Evolutionary conservation across 2,329 filamentous ascomycete species (phyloP), one percentile per base, ranked within the genome.

Genomic region (Helicocarpus griseus): DNA sequence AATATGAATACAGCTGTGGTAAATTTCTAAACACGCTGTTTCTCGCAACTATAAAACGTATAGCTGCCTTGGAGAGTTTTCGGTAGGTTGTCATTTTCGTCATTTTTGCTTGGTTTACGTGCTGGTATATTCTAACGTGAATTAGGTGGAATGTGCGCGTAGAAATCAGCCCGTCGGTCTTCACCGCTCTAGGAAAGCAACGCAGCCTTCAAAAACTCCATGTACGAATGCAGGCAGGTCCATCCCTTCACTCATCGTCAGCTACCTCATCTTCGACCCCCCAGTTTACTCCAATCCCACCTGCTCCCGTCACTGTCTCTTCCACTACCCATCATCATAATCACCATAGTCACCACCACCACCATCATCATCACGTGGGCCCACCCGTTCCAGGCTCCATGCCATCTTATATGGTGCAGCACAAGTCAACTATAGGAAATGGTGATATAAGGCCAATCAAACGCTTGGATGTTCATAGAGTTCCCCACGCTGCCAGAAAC

Each of bases 11-110:
- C 29, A 80, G 76, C 61, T 81, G 77, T 59, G 81, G 80, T 48
- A 83, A 81, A 66, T 82, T 84, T 52, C 72, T 85, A 63, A 84
- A 81, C 57, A 82, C 79, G 0, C 63, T 85, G 39, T 63, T 85
- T 5, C 72, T 77, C 28, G 60, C 82, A 60, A 76, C 78, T 1
- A 61, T 85, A 54, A 77, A 75, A 58, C 79, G 77, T 57, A 74
- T 80, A 26, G 72, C 65, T 40, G 67, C 71, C 0, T 69, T 85
- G 22, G 80, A 84, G 60, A 70, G 69, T 2, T 82, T 84, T 59
- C 71, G 68, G 78, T 81, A 24, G 33, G 48, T 14, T 22, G 14
- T 19, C 26, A 35, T 28, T 7, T 31, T 29, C 35, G 22, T 17
- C 21, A 14, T 22, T n/a, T 14, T n/a, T 41, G 19, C 17, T 31